A percentile compares a stretch with the other conserved stretches of the same genome.
Evolutionary conservation across 257 asterid genomes (phyloP).

Genomic region (Solanum peruvianum): DNA sequence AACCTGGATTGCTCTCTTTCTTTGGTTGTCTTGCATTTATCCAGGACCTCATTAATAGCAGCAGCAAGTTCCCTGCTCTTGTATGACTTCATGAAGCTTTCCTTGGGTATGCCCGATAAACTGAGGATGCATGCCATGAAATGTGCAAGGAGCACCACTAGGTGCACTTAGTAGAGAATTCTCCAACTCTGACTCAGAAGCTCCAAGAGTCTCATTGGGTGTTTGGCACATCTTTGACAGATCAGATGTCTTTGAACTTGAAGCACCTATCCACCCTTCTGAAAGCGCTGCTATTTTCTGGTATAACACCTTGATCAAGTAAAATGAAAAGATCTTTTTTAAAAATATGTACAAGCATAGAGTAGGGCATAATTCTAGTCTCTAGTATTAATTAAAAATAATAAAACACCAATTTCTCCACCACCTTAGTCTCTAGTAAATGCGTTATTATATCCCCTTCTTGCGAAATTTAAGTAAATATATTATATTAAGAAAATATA

Average conservation of each 20-base stretch:
- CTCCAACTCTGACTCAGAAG: constrained; percentile 23
- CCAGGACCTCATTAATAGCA: constrained; percentile 97
- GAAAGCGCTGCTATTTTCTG: constrained; percentile 61
- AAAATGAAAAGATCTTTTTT: background rate
- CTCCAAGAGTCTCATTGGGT: constrained; percentile 8
- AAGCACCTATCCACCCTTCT: constrained; percentile 66
- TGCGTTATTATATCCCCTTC: background rate
- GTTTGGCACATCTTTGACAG: constrained; percentile 19
- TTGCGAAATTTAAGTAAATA: too few species aligned
- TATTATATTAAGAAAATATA: too few species aligned
- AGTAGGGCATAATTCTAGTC: background rate
- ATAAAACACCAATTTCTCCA: background rate
- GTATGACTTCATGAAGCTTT: constrained; percentile 97
- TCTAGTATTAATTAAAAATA: background rate
- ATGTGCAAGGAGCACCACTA: constrained; percentile 25
- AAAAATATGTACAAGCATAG: background rate
- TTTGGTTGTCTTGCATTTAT: constrained; percentile 80
- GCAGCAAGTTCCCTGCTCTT: constrained; percentile 97
- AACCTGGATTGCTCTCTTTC: constrained; percentile 78
- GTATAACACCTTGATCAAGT: constrained; percentile 62
- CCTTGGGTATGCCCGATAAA: constrained; percentile 91
- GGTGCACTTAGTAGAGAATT: constrained; percentile 11
- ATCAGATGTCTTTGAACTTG: constrained; percentile 21
- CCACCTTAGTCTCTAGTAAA: background rate
- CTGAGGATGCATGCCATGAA: constrained; percentile 80